A percentile compares a stretch with the other conserved stretches of the same genome.
phyloP scores from a whole-genome alignment of 768 basidiomycete species.

The Thelephora ganbajun region DNA sequence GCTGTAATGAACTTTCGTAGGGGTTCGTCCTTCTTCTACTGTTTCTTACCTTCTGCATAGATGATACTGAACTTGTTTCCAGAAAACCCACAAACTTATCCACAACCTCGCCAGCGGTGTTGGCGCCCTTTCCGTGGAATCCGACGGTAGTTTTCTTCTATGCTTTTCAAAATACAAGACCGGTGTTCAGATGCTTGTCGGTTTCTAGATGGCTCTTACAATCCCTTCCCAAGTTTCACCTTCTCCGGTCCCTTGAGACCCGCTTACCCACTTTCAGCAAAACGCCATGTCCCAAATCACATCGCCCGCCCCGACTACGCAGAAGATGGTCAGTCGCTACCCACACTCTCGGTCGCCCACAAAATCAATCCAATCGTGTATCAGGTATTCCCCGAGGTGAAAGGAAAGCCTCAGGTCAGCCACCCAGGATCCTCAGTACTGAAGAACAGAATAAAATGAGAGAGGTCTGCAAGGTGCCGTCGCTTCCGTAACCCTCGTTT shows the following conservation, averaged over 20 bases:
- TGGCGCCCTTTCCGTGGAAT: slow-evolving; percentile 14
- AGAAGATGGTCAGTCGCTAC: slow-evolving; percentile 36
- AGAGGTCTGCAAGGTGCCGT: slow-evolving; percentile 57
- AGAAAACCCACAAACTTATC: slow-evolving; percentile 77
- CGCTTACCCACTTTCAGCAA: slow-evolving; percentile 76
- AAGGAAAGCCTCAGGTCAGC: slow-evolving; percentile 38
- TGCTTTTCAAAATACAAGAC: not conserved
- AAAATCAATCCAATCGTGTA: slow-evolving; percentile 20
- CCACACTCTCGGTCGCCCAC: slow-evolving; percentile 12
- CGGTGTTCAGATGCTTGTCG: not conserved
- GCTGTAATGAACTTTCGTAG: slow-evolving; percentile 5
- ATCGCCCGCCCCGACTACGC: slow-evolving; percentile 88
- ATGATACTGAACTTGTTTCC: not conserved
- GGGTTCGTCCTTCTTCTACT: slow-evolving; percentile 12
- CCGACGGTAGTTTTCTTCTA: slow-evolving; percentile 5
- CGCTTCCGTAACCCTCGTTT: slow-evolving; percentile 3
- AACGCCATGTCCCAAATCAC: slow-evolving; percentile 63
- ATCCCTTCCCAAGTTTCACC: slow-evolving; percentile 64
- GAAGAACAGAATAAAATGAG: slow-evolving; percentile 89
- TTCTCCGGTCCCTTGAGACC: slow-evolving; percentile 76
- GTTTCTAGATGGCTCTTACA: slow-evolving; percentile 53
- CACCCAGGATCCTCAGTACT: slow-evolving; percentile 46
- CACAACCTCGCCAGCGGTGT: slow-evolving; percentile 43
- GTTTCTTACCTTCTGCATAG: not conserved
- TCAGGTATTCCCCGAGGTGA: slow-evolving; percentile 51